Percentiles rank a stretch among this genome's conserved stretches.
Conservation (phyloP, 192 early-diverging fungal species). For the Paraglomus occultum region DNA sequence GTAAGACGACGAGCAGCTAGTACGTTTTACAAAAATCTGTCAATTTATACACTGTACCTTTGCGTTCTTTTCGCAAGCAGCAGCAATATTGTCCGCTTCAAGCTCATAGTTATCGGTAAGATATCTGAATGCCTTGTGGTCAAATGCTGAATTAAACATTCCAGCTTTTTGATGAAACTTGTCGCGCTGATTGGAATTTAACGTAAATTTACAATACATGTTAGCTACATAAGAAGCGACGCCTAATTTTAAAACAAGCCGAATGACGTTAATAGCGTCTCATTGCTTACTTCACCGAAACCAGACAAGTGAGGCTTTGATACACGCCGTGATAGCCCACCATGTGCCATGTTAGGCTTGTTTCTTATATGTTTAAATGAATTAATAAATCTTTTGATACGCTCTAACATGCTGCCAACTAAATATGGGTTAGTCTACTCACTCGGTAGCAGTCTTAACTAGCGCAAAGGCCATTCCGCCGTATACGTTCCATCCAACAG, state of each 20-base stretch:
- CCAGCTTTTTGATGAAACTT: slow-evolving; percentile 27
- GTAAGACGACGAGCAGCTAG: not conserved
- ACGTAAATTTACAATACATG: too few species aligned
- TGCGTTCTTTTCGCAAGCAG: slow-evolving; percentile 59
- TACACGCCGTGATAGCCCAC: not conserved
- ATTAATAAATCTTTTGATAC: too few species aligned
- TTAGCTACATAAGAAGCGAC: not conserved
- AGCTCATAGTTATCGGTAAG: slow-evolving; percentile 68
- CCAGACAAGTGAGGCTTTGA: not conserved
- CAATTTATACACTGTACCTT: slow-evolving; percentile 37
- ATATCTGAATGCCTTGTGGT: slow-evolving; percentile 61
- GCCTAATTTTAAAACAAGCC: not conserved
- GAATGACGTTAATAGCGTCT: not conserved
- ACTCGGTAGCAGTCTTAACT: slow-evolving; percentile 32
- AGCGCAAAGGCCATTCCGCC: slow-evolving; percentile 66
- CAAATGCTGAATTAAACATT: slow-evolving; percentile 52
- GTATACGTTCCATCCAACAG: slow-evolving; percentile 60
- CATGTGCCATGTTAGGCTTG: not conserved
- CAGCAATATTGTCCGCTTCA: slow-evolving; percentile 47
- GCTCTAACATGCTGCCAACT: too few species aligned
- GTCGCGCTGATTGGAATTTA: not conserved
- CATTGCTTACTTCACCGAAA: not conserved
- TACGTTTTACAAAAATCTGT: not conserved
- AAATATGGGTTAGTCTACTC: too few species aligned
- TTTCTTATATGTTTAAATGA: too few species aligned